Evolutionary conservation across 129 eudicot species (phyloP).

Genomic region (Centrapalus pauciflorus): DNA sequence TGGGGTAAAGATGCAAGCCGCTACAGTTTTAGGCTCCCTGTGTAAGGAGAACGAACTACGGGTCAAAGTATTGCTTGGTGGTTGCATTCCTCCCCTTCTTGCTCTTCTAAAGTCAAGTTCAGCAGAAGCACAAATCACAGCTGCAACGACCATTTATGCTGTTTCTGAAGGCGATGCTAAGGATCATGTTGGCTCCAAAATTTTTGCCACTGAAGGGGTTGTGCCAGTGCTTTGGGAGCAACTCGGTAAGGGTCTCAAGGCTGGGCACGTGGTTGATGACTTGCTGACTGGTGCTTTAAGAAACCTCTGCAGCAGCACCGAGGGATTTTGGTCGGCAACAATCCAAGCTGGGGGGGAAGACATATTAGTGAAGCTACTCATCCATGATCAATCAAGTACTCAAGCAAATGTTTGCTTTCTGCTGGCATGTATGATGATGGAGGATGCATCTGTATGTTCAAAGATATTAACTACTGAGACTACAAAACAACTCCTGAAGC

Average conservation of each 20-base stretch:
- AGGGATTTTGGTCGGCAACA: slow-evolving; percentile 94
- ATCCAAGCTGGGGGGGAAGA: slow-evolving; percentile 85
- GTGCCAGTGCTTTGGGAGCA: slow-evolving; percentile 97
- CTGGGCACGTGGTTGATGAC: slow-evolving; percentile 73
- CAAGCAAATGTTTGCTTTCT: slow-evolving; percentile 93
- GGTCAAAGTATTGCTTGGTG: slow-evolving; percentile 91
- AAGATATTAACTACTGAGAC: slow-evolving; percentile 69
- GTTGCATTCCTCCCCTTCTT: slow-evolving; percentile 98
- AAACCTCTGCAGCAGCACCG: slow-evolving; percentile 82
- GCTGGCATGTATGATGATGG: slow-evolving; percentile 90
- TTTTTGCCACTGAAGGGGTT: slow-evolving; percentile 96
- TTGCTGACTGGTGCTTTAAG: slow-evolving; percentile 89
- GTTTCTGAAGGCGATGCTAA: slow-evolving; percentile 95
- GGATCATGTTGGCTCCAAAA: slow-evolving; percentile 97
- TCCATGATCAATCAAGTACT: slow-evolving; percentile 67
- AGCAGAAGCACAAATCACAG: slow-evolving; percentile 86
- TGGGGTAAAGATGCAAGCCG: slow-evolving; percentile 86
- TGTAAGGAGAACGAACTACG: slow-evolving; percentile 95
- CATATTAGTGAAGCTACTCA: slow-evolving; percentile 73
- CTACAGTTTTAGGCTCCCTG: slow-evolving; percentile 84
- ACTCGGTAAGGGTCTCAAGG: slow-evolving; percentile 71
- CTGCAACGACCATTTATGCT: slow-evolving; percentile 91
- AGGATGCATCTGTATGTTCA: slow-evolving; percentile 87
- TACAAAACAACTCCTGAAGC: slow-evolving; percentile 75
- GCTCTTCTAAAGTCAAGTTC: slow-evolving; percentile 90